These are phyloP conservation scores for Torulaspora microellipsoides DNA, from an alignment of 805 yeast species.

Conservation along the genomic window DNA sequence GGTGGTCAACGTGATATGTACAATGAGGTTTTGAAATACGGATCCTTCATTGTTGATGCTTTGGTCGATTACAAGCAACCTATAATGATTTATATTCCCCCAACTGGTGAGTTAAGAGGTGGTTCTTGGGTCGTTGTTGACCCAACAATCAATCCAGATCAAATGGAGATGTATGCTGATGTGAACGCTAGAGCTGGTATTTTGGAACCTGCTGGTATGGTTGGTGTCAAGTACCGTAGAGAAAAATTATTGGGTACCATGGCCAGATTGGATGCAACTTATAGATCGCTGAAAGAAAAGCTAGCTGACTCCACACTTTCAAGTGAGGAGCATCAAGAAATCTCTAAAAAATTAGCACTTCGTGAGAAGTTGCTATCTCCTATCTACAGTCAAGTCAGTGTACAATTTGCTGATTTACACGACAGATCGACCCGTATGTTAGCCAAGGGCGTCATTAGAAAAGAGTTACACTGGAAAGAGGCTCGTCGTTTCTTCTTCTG, in stretches of 20 bases:
- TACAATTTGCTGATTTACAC: slow-evolving; percentile 96
- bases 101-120: slow-evolving; percentile 97
- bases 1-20: slow-evolving; percentile 99
- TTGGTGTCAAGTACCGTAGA: slow-evolving; percentile 94
- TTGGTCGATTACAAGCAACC: slow-evolving; percentile 95
- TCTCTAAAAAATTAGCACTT: slow-evolving; percentile 61
- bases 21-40: slow-evolving; percentile 95
- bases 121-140: slow-evolving; percentile 99
- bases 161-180: slow-evolving; percentile 99
- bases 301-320: slow-evolving; percentile 49
- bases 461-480: slow-evolving; percentile 78
- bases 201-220: slow-evolving; percentile 98
- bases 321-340: slow-evolving; percentile 60
- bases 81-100: slow-evolving; percentile 94
- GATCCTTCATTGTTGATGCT: slow-evolving; percentile 96
- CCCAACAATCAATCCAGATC: slow-evolving; percentile 92
- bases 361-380: slow-evolving; percentile 83
- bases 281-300: slow-evolving; percentile 61
- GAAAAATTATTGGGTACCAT: slow-evolving; percentile 88
- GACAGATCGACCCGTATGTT: slow-evolving; percentile 97
- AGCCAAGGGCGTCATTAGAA: slow-evolving; percentile 86
- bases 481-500: slow-evolving; percentile 98
- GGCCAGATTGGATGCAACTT: slow-evolving; percentile 79
- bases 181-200: slow-evolving; percentile 96
- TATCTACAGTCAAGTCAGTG: slow-evolving; percentile 84